These are phyloP conservation scores for Lepiota venenata DNA, from an alignment of 768 basidiomycete genomes.

Conservation along the genomic window DNA sequence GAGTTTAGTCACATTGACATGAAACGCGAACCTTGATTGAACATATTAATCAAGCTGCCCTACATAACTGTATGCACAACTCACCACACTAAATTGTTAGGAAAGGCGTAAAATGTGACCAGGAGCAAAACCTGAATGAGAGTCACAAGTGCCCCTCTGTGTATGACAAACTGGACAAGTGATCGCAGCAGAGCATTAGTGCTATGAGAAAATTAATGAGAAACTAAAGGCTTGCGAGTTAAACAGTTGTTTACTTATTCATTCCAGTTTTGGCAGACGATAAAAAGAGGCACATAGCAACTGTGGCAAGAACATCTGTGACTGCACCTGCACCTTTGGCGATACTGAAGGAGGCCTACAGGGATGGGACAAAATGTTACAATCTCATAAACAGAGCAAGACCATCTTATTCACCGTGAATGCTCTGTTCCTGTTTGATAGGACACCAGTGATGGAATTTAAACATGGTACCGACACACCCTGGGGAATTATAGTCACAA, in stretches of 20 bases:
- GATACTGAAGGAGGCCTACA: constrained; percentile 39
- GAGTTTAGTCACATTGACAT: constrained; percentile 44
- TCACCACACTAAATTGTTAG: constrained; percentile 37
- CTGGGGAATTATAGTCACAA: constrained; percentile 14
- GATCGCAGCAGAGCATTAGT: constrained; percentile 35
- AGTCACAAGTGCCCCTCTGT: constrained; percentile 42
- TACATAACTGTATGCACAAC: background rate
- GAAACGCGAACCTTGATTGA: constrained; percentile 38
- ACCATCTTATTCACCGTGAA: constrained; percentile 24
- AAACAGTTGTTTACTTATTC: constrained; percentile 23
- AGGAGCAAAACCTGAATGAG: constrained; percentile 37
- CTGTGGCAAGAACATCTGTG: constrained; percentile 41
- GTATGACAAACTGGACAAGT: constrained; percentile 36
- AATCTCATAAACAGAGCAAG: background rate
- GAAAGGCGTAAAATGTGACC: constrained; percentile 36
- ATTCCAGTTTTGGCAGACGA: constrained; percentile 35
- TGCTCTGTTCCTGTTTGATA: constrained; percentile 23
- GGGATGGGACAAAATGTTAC: background rate
- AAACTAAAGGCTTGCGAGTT: no score
- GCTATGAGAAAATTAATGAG: constrained; percentile 18
- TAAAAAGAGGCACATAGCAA: constrained; percentile 40
- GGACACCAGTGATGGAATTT: constrained; percentile 27
- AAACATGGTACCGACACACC: constrained; percentile 32
- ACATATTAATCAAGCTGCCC: no score
- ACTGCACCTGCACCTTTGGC: constrained; percentile 42